Evolutionary conservation across 1,139 yeast genomes (phyloP).

Genomic region (Eremothecium coryli): DNA sequence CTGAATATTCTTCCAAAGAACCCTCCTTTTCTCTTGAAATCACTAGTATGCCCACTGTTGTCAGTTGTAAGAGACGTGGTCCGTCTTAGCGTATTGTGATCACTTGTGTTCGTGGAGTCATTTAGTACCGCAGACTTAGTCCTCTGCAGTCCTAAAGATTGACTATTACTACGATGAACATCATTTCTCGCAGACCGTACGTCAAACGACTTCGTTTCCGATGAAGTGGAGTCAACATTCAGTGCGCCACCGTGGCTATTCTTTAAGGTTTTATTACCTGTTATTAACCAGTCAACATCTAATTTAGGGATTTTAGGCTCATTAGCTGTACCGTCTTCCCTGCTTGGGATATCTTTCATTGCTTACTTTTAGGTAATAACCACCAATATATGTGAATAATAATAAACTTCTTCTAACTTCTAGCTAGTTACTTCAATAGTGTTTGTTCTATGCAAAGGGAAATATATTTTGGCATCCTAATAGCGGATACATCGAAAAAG

Average conservation of each 20-base stretch:
- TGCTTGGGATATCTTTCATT: no score
- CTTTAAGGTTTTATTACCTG: not conserved
- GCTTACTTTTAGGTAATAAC: no score
- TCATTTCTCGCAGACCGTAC: not conserved
- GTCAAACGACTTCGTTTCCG: not conserved
- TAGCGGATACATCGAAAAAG: no score
- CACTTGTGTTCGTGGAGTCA: not conserved
- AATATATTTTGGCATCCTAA: no score
- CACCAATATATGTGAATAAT: no score
- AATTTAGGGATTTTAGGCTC: no score
- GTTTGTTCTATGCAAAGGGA: no score
- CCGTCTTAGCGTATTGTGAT: slow-evolving; percentile 15
- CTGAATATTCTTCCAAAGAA: slow-evolving; percentile 21
- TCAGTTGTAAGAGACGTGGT: slow-evolving; percentile 28
- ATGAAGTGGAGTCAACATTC: not conserved
- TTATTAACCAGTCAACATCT: slow-evolving; percentile 17
- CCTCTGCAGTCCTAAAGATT: not conserved
- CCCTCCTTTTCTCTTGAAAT: slow-evolving; percentile 27
- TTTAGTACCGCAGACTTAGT: not conserved
- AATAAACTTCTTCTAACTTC: no score
- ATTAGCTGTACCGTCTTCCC: no score
- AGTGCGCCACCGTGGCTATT: not conserved
- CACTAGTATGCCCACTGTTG: slow-evolving; percentile 9
- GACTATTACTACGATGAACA: no score
- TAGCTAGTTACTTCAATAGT: no score